phyloP scores from a whole-genome alignment of 805 yeast species.

The Metschnikowia koreensis region DNA sequence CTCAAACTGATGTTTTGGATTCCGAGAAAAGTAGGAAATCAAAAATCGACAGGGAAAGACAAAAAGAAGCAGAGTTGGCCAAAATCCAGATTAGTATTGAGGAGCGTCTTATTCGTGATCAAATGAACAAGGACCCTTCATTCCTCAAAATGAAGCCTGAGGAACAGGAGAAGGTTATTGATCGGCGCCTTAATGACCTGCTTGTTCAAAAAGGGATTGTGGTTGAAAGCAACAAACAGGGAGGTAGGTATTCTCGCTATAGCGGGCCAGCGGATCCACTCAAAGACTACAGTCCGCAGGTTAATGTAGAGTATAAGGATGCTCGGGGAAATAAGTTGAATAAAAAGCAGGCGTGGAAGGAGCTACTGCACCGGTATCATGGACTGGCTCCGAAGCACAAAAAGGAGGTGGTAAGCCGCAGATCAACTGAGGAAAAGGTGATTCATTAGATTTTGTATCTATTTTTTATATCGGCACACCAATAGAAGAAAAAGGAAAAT shows the following conservation, averaged over 20 bases:
- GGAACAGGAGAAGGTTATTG: slow-evolving; percentile 28
- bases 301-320: slow-evolving; percentile 61
- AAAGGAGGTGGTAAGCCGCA: slow-evolving; percentile 3
- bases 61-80: slow-evolving; percentile 29
- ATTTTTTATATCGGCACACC: background rate
- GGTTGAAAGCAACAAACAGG: slow-evolving; percentile 7
- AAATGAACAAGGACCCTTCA: slow-evolving; percentile 25
- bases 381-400: slow-evolving; percentile 42
- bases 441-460: background rate
- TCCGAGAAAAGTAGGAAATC: slow-evolving; percentile 5
- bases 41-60: slow-evolving; percentile 21
- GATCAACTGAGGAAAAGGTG: slow-evolving; percentile 2
- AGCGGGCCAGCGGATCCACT: slow-evolving; percentile 14
- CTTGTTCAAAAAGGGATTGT: slow-evolving; percentile 28
- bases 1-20: background rate
- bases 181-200: slow-evolving; percentile 29
- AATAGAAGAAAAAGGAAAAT: background rate
- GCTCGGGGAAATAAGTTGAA: slow-evolving; percentile 57
- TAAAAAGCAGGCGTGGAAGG: slow-evolving; percentile 73
- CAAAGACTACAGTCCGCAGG: slow-evolving; percentile 43
- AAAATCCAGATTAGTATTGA: slow-evolving; percentile 31
- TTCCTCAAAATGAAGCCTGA: slow-evolving; percentile 27
- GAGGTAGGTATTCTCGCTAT: slow-evolving; percentile 11
- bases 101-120: slow-evolving; percentile 32
- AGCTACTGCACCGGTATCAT: slow-evolving; percentile 74